Base-by-base conservation (phyloP, 2,329 filamentous ascomycete species). In the Colletotrichum sp. region DNA sequence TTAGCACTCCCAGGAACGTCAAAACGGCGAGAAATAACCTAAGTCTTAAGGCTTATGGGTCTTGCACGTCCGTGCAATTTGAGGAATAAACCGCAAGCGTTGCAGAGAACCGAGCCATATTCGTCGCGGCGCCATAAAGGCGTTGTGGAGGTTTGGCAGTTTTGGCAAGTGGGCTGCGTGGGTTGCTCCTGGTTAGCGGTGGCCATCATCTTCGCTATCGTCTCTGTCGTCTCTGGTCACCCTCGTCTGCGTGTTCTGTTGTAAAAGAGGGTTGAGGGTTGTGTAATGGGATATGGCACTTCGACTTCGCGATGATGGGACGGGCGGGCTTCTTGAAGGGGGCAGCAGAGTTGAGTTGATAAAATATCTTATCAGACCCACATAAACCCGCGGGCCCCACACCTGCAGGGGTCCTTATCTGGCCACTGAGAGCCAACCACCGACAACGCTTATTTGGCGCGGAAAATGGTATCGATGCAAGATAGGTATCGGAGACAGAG, bases 41-140 rank as follows among this genome's bases (percentile, higher is more conserved):
- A 30, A 30, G 30, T 30, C 3, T 30, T 30, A 4, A 30, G 30
- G 30, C 30, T 30, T 22, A 68, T 24, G 3, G 66, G 48, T 1
- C 39, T 3, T 15, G 28, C 4, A 1, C 44, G 5, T 78, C 96
- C 96, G 84, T 99, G 97, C 80, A 99, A 91, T 90, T 99, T 99
- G 82, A 99, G 91, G 86, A 99, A 99, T 73, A 99, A 91, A 76
- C 97, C 97, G 86, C 97, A 99, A 82, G 97, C 97, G 87, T 99
- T 99, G 92, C 97, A 99, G 68, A 99, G 94, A 48, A 99, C 96
- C 1, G 96, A 94, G 79, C 97, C 97, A 81, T 94, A 92, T 88
- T 99, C 97, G 90, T 99, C 97, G 88, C 97, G 94, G 81, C 97
- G 95, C 97, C 97, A 99, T 83, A 99, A 89, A 57, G 97, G 97